Evolutionary conservation across 2,329 filamentous ascomycete genomes (phyloP).

Genomic region (Aspergillus puulaauensis): DNA sequence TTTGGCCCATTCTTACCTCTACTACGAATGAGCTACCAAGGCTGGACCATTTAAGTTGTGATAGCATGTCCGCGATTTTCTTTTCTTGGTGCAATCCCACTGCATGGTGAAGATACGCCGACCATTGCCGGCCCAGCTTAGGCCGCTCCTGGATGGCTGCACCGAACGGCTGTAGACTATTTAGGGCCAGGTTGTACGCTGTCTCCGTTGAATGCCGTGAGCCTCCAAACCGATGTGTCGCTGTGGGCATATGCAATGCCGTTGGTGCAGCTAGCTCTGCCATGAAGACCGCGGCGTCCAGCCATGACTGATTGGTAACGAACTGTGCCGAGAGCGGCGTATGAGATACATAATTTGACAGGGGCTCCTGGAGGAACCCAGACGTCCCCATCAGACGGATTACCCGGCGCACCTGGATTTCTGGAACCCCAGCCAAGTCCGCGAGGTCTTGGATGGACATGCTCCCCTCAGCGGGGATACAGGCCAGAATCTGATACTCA

Average conservation of each 20-base stretch:
- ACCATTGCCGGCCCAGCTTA: background rate
- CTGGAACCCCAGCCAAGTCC: background rate
- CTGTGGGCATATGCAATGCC: background rate
- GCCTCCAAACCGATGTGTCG: background rate
- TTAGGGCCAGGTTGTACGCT: background rate
- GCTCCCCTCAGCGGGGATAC: background rate
- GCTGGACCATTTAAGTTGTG: background rate
- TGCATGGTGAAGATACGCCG: background rate
- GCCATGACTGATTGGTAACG: background rate
- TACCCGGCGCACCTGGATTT: background rate
- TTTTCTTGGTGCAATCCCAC: background rate
- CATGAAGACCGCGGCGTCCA: background rate
- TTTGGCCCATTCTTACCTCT: background rate
- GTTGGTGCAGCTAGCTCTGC: background rate
- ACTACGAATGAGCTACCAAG: background rate
- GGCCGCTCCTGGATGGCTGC: background rate
- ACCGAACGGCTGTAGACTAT: background rate
- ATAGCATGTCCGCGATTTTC: background rate
- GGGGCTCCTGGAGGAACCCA: background rate
- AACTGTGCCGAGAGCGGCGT: background rate
- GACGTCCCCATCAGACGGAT: background rate
- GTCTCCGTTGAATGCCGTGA: background rate
- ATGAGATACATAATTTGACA: background rate
- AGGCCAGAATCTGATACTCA: background rate
- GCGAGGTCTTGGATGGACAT: background rate